Evolutionary conservation across 352 stramenopile species (phyloP).

Genomic region (Elongisporangium anandrum): DNA sequence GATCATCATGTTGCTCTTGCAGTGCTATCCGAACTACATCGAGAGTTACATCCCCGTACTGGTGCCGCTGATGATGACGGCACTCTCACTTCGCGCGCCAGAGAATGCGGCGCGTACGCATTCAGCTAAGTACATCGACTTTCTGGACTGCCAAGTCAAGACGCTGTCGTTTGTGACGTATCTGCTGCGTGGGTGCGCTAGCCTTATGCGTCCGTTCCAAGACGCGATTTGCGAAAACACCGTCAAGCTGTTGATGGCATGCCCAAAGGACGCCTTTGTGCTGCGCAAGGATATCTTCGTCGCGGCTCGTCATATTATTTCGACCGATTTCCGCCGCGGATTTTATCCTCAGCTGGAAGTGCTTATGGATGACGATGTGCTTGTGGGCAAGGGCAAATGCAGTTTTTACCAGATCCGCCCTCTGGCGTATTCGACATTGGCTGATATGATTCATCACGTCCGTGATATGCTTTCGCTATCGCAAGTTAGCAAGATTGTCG

Average conservation of each 20-base stretch:
- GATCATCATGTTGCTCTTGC: conserved; percentile 98
- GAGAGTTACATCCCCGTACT: conserved; percentile 94
- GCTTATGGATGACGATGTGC: conserved; percentile 94
- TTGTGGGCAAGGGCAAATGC: conserved; percentile 85
- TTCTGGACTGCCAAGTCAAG: conserved; percentile 96
- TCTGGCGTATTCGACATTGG: conserved; percentile 95
- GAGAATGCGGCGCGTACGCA: conserved; percentile 53
- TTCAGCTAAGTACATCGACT: conserved; percentile 77
- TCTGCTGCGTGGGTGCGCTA: conserved; percentile 89
- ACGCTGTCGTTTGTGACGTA: conserved; percentile 98
- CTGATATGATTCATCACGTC: conserved; percentile 98
- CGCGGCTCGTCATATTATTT: conserved; percentile 95
- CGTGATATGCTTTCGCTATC: conserved; percentile 91
- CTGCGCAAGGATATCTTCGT: conserved; percentile 96
- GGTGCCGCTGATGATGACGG: conserved; percentile 97
- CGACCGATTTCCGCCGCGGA: conserved; percentile 95
- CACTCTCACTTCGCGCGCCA: conserved; percentile 84
- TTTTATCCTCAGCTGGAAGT: conserved; percentile 95
- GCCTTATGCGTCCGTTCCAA: conserved; percentile 94
- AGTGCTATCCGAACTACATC: conserved; percentile 96
- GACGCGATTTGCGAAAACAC: conserved; percentile 93
- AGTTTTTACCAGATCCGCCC: conserved; percentile 90
- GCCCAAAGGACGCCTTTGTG: conserved; percentile 92
- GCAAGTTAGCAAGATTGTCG: conserved; percentile 94
- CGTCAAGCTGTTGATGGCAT: conserved; percentile 93